phyloP scores from a whole-genome alignment of 768 basidiomycete genomes.

The Gymnopilus dilepis region DNA sequence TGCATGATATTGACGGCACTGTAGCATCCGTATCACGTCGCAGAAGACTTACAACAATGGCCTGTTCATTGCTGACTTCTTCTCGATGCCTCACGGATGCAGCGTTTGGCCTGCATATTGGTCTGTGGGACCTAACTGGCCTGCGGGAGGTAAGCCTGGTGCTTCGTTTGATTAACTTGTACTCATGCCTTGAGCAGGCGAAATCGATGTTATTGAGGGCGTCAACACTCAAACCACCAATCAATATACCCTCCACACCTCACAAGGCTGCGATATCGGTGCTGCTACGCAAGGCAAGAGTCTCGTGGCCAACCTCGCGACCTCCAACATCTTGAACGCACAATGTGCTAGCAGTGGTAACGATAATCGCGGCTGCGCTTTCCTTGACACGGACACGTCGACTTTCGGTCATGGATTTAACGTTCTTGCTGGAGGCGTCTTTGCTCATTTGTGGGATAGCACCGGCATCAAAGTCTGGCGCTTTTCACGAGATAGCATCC shows the following conservation, averaged over 20 bases:
- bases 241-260: conserved; percentile 70
- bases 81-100: conserved; percentile 74
- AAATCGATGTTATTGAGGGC: conserved; percentile 80
- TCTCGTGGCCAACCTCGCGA: conserved; percentile 31
- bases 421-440: conserved; percentile 53
- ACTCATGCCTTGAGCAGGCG: conserved; percentile 37
- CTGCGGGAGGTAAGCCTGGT: conserved; percentile 40
- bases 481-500: conserved; percentile 57
- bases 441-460: conserved; percentile 57
- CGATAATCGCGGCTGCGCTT: conserved; percentile 56
- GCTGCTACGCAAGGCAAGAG: conserved; percentile 25
- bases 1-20: conserved; percentile 4
- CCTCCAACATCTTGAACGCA: conserved; percentile 33
- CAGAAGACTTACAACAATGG: conserved; percentile 68
- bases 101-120: conserved; percentile 65
- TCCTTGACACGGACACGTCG: conserved; percentile 43
- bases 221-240: conserved; percentile 64
- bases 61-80: conserved; percentile 77
- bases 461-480: conserved; percentile 61
- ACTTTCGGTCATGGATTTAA: conserved; percentile 55
- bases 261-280: conserved; percentile 42
- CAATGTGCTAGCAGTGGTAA: conserved; percentile 45
- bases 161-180: background rate
- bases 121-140: conserved; percentile 60
- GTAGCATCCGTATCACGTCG: conserved; percentile 71